Conservation (phyloP, 2,329 filamentous ascomycete genomes). For the Chalara sp. region DNA sequence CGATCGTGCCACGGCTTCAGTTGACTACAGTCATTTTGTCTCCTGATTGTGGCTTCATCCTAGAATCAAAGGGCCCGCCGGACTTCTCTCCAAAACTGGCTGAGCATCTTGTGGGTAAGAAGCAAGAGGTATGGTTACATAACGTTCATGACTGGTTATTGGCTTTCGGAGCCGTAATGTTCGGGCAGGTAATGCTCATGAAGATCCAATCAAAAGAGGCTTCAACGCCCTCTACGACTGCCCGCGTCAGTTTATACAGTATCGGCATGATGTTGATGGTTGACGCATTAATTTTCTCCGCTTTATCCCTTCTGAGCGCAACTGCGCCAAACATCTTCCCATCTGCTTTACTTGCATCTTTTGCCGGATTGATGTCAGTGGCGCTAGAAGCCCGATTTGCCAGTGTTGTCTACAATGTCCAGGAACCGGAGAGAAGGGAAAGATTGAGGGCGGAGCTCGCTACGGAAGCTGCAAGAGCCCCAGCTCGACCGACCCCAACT, state of each 20-base stretch:
- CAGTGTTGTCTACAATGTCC: conserved; percentile 52
- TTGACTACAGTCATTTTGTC: conserved; percentile 61
- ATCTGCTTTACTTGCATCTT: conserved; percentile 47
- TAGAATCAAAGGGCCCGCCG: conserved; percentile 59
- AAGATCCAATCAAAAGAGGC: conserved; percentile 60
- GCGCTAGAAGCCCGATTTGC: conserved; percentile 51
- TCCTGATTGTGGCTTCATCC: conserved; percentile 60
- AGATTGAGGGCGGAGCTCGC: conserved; percentile 17
- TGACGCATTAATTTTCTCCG: conserved; percentile 52
- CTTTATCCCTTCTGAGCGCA: conserved; percentile 46
- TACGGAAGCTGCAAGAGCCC: conserved; percentile 18
- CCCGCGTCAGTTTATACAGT: conserved; percentile 59
- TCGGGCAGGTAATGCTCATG: conserved; percentile 54
- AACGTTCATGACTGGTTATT: conserved; percentile 54
- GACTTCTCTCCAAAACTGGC: conserved; percentile 43
- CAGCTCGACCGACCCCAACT: conserved; percentile 21
- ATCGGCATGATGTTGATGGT: conserved; percentile 55
- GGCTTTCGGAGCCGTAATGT: conserved; percentile 47
- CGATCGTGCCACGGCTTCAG: conserved; percentile 45
- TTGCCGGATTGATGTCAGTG: conserved; percentile 48
- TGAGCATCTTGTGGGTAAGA: conserved; percentile 51
- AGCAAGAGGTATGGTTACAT: conserved; percentile 51
- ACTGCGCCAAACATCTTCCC: conserved; percentile 50
- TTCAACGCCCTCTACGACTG: conserved; percentile 60
- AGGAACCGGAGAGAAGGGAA: conserved; percentile 49